A percentile compares a stretch with the other conserved stretches of the same genome.
Conservation (phyloP, 2,329 filamentous ascomycete species). For the Lasiodiplodia sp. region DNA sequence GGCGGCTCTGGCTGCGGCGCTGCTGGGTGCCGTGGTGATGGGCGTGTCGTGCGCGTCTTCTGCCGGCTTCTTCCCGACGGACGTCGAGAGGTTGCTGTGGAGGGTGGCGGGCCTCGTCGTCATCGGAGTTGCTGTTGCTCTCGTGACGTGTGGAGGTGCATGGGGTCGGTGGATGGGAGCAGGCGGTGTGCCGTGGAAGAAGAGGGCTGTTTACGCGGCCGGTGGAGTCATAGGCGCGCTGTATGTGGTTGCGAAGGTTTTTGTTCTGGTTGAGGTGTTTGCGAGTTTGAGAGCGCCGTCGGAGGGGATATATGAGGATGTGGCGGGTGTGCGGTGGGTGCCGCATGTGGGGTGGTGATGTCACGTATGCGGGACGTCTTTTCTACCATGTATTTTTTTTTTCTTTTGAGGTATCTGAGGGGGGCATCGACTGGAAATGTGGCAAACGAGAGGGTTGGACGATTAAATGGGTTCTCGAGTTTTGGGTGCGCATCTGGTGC, state of each 20-base stretch:
- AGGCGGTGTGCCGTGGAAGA: not conserved
- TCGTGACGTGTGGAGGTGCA: not conserved
- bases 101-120: not conserved
- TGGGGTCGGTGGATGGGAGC: not conserved
- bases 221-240: not conserved
- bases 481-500: not conserved
- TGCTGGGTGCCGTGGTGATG: not conserved
- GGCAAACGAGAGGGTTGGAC: not conserved
- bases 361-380: not conserved
- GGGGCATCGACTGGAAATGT: no score
- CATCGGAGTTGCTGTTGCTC: not conserved
- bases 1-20: not conserved
- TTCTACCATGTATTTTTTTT: not conserved
- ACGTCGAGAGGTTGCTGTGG: constrained; percentile 38
- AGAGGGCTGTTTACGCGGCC: not conserved
- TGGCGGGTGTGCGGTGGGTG: constrained; percentile 19
- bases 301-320: constrained; percentile 14
- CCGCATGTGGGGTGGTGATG: constrained; percentile 30
- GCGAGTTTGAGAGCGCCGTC: constrained; percentile 25
- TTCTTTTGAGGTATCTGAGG: no score
- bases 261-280: constrained; percentile 27
- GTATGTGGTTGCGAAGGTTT: constrained; percentile 8
- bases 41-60: constrained; percentile 11
- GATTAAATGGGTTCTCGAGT: not conserved
- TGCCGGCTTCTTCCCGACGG: constrained; percentile 34